Conservation (phyloP, 495 filamentous ascomycete genomes). For the Massariosphaeria phaeospora region DNA sequence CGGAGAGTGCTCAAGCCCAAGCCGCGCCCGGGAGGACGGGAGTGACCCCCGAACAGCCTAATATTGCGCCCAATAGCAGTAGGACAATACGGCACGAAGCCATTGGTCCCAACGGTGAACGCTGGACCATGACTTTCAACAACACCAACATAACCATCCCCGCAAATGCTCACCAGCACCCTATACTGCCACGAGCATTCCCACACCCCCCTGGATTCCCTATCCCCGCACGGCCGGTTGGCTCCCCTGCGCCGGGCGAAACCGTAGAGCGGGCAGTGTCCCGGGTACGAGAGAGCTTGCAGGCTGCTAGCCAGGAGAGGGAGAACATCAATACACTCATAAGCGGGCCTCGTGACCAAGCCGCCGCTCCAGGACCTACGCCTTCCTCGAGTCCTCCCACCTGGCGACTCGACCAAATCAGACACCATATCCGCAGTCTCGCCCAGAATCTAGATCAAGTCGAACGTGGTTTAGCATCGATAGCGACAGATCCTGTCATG, state of each 20-base stretch:
- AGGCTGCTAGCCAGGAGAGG: slow-evolving; percentile 23
- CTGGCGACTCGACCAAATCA: slow-evolving; percentile 18
- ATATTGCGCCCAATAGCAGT: slow-evolving; percentile 12
- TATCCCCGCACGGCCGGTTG: not conserved
- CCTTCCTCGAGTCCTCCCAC: slow-evolving; percentile 6
- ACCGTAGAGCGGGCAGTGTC: not conserved
- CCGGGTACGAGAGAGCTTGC: slow-evolving; percentile 5
- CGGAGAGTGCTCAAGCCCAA: slow-evolving; percentile 14
- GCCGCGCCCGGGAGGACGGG: not conserved
- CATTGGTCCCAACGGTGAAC: slow-evolving; percentile 32
- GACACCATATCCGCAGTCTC: slow-evolving; percentile 11
- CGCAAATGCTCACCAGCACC: slow-evolving; percentile 2
- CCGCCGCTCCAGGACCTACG: not conserved
- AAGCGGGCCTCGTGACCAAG: slow-evolving; percentile 3
- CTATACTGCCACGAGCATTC: slow-evolving; percentile 19
- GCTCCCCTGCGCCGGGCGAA: slow-evolving; percentile 1
- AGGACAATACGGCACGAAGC: slow-evolving; percentile 29
- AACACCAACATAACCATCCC: slow-evolving; percentile 25
- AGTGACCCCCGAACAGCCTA: not conserved
- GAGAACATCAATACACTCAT: slow-evolving; percentile 25
- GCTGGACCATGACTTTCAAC: slow-evolving; percentile 32
- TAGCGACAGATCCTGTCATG: slow-evolving; percentile 17
- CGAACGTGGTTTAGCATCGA: slow-evolving; percentile 16
- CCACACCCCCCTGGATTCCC: slow-evolving; percentile 21
- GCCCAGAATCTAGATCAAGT: slow-evolving; percentile 13